Conservation (phyloP, 2,329 filamentous ascomycete genomes). For the Alternaria sp. region DNA sequence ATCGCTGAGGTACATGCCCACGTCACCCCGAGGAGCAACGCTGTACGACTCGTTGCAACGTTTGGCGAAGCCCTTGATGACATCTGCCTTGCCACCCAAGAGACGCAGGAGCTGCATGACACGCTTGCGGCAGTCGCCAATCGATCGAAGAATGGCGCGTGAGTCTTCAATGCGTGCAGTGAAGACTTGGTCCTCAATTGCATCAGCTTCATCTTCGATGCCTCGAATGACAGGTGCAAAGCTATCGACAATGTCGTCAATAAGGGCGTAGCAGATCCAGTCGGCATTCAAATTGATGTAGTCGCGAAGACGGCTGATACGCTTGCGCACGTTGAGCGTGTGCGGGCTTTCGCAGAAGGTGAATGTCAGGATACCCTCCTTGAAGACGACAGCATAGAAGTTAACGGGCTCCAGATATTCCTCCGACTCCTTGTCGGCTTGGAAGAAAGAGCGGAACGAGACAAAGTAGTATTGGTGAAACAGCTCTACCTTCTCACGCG, state of each 20-base stretch:
- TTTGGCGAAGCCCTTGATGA: constrained; percentile 96
- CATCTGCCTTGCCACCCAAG: constrained; percentile 96
- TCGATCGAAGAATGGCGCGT: constrained; percentile 82
- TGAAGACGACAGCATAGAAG: constrained; percentile 95
- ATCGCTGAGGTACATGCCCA: constrained; percentile 94
- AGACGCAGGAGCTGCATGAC: constrained; percentile 93
- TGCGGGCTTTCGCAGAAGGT: constrained; percentile 89
- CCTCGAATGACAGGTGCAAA: constrained; percentile 90
- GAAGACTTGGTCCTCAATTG: constrained; percentile 95
- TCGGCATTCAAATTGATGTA: constrained; percentile 94
- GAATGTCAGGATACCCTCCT: constrained; percentile 93
- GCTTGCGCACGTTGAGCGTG: constrained; percentile 85
- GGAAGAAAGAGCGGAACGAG: constrained; percentile 92
- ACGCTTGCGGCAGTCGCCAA: constrained; percentile 91
- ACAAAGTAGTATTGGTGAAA: constrained; percentile 99
- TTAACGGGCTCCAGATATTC: constrained; percentile 94
- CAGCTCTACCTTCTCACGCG: constrained; percentile 96
- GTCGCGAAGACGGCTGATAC: constrained; percentile 91
- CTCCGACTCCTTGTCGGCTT: constrained; percentile 78
- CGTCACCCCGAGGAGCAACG: constrained; percentile 93
- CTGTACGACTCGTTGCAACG: constrained; percentile 98
- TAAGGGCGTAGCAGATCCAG: constrained; percentile 98
- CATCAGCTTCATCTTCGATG: constrained; percentile 87
- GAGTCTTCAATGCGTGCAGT: constrained; percentile 91
- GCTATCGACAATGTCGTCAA: constrained; percentile 97